These are phyloP conservation scores for Skeletonema tropicum DNA, from an alignment of 108 stramenopile species.

Conservation along the genomic window DNA sequence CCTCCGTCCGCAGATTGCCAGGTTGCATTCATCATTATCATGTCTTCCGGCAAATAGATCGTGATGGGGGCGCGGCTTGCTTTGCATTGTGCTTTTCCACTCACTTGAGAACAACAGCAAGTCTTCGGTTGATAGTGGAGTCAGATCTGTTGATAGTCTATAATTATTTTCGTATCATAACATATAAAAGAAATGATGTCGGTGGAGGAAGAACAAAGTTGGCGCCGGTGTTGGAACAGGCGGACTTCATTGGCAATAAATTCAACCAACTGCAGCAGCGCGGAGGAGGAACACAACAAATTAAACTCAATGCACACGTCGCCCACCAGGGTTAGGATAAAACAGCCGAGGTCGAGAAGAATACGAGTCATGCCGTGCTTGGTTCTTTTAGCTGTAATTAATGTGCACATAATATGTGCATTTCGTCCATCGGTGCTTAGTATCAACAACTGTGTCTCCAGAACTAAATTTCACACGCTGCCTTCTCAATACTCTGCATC, in stretches of 20 bases:
- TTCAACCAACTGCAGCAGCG: background rate
- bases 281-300: background rate
- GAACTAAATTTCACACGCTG: background rate
- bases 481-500: background rate
- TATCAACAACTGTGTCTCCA: background rate
- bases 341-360: background rate
- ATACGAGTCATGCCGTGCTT: background rate
- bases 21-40: too few relatives aligned
- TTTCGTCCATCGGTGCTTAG: background rate
- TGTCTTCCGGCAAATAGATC: background rate
- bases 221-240: background rate
- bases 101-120: too few relatives aligned
- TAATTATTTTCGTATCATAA: too few relatives aligned
- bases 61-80: background rate
- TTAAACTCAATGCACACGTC: background rate
- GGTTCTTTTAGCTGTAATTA: background rate
- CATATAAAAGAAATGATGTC: background rate
- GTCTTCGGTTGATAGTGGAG: too few relatives aligned
- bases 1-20: too few relatives aligned
- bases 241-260: background rate
- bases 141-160: too few relatives aligned
- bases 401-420: constrained; percentile 2
- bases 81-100: too few relatives aligned
- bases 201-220: constrained; percentile 2
- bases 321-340: background rate